These are phyloP conservation scores for Rhodotorula sp. DNA, from an alignment of 1,284 basidiomycete genomes.

Conservation along the genomic window DNA sequence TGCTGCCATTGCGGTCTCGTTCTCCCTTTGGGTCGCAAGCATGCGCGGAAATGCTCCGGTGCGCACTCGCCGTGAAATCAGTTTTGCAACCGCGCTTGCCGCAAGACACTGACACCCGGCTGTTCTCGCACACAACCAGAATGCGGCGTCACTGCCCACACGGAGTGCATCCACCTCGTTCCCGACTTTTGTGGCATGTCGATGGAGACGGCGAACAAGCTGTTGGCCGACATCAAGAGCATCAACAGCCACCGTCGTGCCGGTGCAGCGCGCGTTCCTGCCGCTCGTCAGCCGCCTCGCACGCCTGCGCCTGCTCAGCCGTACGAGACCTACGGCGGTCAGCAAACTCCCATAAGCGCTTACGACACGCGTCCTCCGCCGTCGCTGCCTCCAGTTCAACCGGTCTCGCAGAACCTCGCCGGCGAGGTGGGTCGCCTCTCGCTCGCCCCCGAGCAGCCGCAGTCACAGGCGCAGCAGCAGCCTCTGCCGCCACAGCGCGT, in stretches of 20 bases:
- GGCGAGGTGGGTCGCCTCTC: conserved; percentile 31
- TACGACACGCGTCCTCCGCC: conserved; percentile 22
- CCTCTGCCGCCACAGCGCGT: conserved; percentile 15
- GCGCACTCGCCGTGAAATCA: background rate
- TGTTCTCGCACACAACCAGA: conserved; percentile 52
- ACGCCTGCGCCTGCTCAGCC: conserved; percentile 35
- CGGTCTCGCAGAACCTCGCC: conserved; percentile 14
- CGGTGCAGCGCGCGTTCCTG: conserved; percentile 38
- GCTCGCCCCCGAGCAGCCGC: conserved; percentile 9
- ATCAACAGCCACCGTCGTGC: conserved; percentile 55
- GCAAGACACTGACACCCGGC: no score
- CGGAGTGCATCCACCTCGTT: conserved; percentile 95
- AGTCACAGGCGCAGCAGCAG: conserved; percentile 24
- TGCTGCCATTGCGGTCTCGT: conserved; percentile 99
- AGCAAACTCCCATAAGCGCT: conserved; percentile 8
- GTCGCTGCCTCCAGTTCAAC: background rate
- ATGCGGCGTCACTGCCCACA: conserved; percentile 94
- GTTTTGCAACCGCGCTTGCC: background rate
- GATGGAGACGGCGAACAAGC: conserved; percentile 96
- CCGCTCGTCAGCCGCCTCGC: background rate
- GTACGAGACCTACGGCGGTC: conserved; percentile 18
- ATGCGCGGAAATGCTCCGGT: conserved; percentile 83
- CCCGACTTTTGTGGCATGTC: conserved; percentile 99
- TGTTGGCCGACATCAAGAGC: conserved; percentile 79
- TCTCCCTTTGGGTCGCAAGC: conserved; percentile 94